Percentiles rank a stretch among this genome's conserved stretches.
Evolutionary conservation across 1,284 basidiomycete species (phyloP).

Genomic region (Omphalotus olearius): DNA sequence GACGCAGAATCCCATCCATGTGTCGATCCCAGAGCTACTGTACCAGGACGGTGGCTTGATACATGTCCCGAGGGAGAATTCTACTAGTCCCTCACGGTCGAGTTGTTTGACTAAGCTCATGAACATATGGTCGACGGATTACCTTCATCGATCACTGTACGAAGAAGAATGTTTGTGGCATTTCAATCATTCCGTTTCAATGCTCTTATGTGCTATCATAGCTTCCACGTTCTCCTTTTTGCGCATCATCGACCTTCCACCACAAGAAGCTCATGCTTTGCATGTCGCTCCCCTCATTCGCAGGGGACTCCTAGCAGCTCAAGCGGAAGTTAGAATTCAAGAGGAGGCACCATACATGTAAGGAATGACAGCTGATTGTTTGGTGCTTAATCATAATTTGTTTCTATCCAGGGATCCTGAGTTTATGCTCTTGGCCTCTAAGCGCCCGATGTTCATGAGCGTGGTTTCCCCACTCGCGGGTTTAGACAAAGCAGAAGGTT

Average conservation of each 20-base stretch:
- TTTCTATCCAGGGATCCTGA: not conserved
- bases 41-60: constrained; percentile 80
- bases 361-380: constrained; percentile 20
- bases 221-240: constrained; percentile 74
- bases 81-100: constrained; percentile 51
- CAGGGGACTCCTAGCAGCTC: constrained; percentile 43
- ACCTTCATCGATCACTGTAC: constrained; percentile 72
- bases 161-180: constrained; percentile 53
- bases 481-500: constrained; percentile 35
- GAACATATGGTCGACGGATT: constrained; percentile 89
- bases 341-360: constrained; percentile 49
- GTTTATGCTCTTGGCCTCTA: not conserved
- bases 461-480: constrained; percentile 30
- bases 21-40: constrained; percentile 72
- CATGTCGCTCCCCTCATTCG: constrained; percentile 56
- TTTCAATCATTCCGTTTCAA: not conserved
- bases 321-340: constrained; percentile 38
- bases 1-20: constrained; percentile 83
- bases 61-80: constrained; percentile 59
- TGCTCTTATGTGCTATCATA: constrained; percentile 17
- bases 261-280: constrained; percentile 61
- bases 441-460: constrained; percentile 13
- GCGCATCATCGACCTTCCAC: constrained; percentile 59
- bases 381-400: not conserved
- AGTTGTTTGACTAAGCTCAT: constrained; percentile 69